A percentile compares a stretch with the other conserved stretches of the same genome.
Evolutionary conservation across 2,329 filamentous ascomycete genomes (phyloP).

Genomic region (Leptodontidium sp.): DNA sequence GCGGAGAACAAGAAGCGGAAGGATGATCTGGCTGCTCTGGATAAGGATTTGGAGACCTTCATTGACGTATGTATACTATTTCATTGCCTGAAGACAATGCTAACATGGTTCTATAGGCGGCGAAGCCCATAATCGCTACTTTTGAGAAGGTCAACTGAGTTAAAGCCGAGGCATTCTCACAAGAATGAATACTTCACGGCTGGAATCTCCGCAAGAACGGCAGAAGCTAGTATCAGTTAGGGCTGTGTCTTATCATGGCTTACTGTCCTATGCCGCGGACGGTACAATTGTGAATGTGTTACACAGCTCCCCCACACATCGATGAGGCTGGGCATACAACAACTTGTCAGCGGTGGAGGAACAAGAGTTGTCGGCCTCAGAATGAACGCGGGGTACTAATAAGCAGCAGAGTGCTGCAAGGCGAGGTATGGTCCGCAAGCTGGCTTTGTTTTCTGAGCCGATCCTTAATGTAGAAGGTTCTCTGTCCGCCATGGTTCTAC

Average conservation of each 20-base stretch:
- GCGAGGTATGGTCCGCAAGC: neutral
- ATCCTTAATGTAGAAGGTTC: neutral
- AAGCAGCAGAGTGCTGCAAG: neutral
- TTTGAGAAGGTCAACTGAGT: slow-evolving; percentile 73
- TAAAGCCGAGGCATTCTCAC: neutral
- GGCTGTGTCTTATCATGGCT: neutral
- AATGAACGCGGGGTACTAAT: neutral
- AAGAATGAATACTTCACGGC: neutral
- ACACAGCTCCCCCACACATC: neutral
- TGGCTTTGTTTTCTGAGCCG: neutral
- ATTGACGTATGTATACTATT: slow-evolving; percentile 72
- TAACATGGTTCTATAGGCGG: slow-evolving; percentile 62
- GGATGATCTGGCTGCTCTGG: slow-evolving; percentile 89
- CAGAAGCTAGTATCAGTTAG: neutral
- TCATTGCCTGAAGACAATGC: neutral
- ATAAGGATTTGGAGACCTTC: slow-evolving; percentile 92
- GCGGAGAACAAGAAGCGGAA: slow-evolving; percentile 90
- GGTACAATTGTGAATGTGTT: neutral
- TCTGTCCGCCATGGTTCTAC: neutral
- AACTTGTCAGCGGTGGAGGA: neutral
- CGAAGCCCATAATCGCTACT: slow-evolving; percentile 85
- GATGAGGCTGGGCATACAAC: neutral
- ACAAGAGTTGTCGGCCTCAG: neutral
- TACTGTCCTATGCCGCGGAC: neutral
- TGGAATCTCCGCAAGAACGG: neutral